Base-by-base conservation (phyloP, 2,329 filamentous ascomycete species). In the Colletotrichum neosansevieriae region DNA sequence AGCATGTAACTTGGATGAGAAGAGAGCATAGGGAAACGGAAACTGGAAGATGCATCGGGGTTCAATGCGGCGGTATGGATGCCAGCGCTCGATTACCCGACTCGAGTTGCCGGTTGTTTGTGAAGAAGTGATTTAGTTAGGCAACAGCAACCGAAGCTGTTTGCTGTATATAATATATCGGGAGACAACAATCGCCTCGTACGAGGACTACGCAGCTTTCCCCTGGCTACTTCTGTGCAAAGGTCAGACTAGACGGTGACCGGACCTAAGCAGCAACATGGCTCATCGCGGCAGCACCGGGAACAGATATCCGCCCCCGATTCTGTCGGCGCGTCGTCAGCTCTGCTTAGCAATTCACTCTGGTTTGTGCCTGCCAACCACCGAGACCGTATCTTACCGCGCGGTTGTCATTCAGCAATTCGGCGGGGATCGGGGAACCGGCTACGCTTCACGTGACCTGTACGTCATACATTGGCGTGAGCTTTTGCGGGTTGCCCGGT, bases 1-100 rank as follows among this genome's bases (percentile, higher is more conserved):
- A 69, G 58, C 63, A 68, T 67, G 63, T 67, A 58, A 50, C 67
- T 69, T 68, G 63, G 67, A 68, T 68, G 63, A 67, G 34, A 60
- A 29, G 6, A 7, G 45, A 53, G 64, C n/a, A 47, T 40, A 51
- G 65, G 51, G 11, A 38, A 38, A 38, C 21, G 63, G 38, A 44
- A 17, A 21, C 36, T 4, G 40, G 40, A 51, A 61, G 44, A 51
- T 42, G 63, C 67, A 63, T 54, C 29, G 40, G 34, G 24, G 36
- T 63, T 67, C 44, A 45, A 69, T 45, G 17, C 11, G 17, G 47
- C 50, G 34, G 44, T 19, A 21, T 47, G 49, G 19, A 65, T 44
- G 12, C 24, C 21, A 29, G 42, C 54, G 47, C 40, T 44, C 49
- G 42, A 24, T 42, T 57, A 51, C 56, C 62, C 56, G 66, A 49